Base-by-base conservation (phyloP, 768 basidiomycete genomes). In the Tulasnella sp. region DNA sequence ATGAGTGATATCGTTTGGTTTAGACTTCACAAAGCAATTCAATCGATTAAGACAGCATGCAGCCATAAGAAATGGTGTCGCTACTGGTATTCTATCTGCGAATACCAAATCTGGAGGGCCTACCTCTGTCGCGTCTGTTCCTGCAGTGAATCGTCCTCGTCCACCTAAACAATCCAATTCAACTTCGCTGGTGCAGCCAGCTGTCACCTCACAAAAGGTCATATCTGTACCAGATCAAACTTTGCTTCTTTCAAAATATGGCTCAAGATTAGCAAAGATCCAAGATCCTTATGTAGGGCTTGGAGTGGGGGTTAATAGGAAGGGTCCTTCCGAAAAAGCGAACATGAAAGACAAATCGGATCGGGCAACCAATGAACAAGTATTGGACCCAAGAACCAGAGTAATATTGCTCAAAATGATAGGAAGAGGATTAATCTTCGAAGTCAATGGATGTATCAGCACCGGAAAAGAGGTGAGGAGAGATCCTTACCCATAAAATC, bases 1-100 rank as follows among this genome's bases (percentile, higher is more conserved):
- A 12, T 42, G 3, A 10, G n/a, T 20, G 22, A 27, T 2, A 34
- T 19, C 12, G 19, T 50, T 15, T 48, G 50, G 35, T 54, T 44
- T 63, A 95, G 95, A 99, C 68, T 96, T 99, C 60, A 98, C 95
- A 29, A 98, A 98, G 66, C 91, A 96, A 60, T 99, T 86, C 67
- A 98, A 98, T 67, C 82, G 95, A 20, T 71, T 98, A 27, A 72
- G 84, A 44, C 92, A 96, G 63, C 88, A 96, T 63, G 81, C 87
- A 51, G 85, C 84, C 19, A 83, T 89, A 4, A 80, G 79, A 32
- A 76, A 77, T 15, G 84, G 86, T 2, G 77, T 71, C 49, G 83
- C 77, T 31, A 34, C 37, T 10, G 32, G 45, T 1, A 35, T 47
- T 8, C 45, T 45, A 16, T 20, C 57, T 16, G 50, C 48, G n/a